A percentile compares a stretch with the other conserved stretches of the same genome.
These are phyloP conservation scores for Phialophora macrospora DNA, from an alignment of 2,329 filamentous ascomycete genomes.

Conservation along the genomic window DNA sequence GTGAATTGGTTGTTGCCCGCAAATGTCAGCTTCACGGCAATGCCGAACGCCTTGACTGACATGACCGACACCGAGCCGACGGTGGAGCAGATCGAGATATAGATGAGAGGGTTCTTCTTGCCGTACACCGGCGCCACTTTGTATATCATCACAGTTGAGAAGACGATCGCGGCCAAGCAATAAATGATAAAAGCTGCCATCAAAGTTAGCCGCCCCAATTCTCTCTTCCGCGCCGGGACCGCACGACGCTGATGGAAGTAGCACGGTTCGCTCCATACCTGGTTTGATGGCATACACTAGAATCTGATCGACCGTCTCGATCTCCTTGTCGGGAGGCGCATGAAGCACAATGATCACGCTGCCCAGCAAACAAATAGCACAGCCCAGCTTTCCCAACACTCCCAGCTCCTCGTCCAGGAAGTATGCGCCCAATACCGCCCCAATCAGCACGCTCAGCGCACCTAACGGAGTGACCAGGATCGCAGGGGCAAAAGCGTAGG, in stretches of 20 bases:
- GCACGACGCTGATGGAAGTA: not conserved
- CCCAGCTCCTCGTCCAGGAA: slow-evolving; percentile 90
- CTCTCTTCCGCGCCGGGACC: not conserved
- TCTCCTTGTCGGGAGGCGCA: slow-evolving; percentile 90
- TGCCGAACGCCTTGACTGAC: slow-evolving; percentile 98
- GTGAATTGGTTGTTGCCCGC: slow-evolving; percentile 93
- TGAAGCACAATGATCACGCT: slow-evolving; percentile 97
- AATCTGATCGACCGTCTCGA: slow-evolving; percentile 89
- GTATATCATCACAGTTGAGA: slow-evolving; percentile 95
- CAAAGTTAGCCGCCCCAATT: slow-evolving; percentile 24
- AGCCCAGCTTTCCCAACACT: slow-evolving; percentile 89
- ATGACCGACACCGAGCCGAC: slow-evolving; percentile 98
- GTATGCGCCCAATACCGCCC: slow-evolving; percentile 91
- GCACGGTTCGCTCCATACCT: slow-evolving; percentile 61
- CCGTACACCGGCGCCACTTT: slow-evolving; percentile 85
- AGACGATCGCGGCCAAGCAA: slow-evolving; percentile 76
- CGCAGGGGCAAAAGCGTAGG: slow-evolving; percentile 97
- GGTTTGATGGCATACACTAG: slow-evolving; percentile 87
- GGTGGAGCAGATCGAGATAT: slow-evolving; percentile 95
- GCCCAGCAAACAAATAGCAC: slow-evolving; percentile 92
- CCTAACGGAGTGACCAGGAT: slow-evolving; percentile 96
- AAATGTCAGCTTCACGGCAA: slow-evolving; percentile 93
- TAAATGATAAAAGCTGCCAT: slow-evolving; percentile 83
- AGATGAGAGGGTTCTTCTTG: slow-evolving; percentile 94
- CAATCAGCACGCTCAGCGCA: slow-evolving; percentile 91